Evolutionary conservation across 495 filamentous ascomycete genomes (phyloP), one percentile per base, ranked within the genome.

Genomic region (Penicillium parvum): DNA sequence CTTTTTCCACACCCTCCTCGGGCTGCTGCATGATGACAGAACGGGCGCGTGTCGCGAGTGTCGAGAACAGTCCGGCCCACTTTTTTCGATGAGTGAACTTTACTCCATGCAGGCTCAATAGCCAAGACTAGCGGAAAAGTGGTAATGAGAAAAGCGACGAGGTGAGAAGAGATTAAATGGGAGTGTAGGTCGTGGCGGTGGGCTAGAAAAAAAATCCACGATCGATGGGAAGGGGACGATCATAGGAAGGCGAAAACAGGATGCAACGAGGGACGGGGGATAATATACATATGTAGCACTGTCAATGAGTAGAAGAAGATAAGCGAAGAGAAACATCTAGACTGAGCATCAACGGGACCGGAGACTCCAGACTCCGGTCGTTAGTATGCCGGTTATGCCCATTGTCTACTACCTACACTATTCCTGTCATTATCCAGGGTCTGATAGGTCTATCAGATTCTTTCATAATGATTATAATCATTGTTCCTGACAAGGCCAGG

Each of bases 11-110:
- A 6, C 50, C 50, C 29, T 58, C 54, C 27, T 58, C 51, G 5
- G 54, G 54, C 32, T 58, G 54, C 32, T 58, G 54, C 54, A 58
- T 58, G 18, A 32, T 36, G 32, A 23, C 16, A 18, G 26, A n/a
- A 26, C 15, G 30, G 5, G 41, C 41, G 32, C 32, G 16, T 14
- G 20, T 32, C 7, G 26, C 14, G 36, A 35, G 12, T 19, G 41
- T 44, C 32, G 41, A 33, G 18, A 33, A 10, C 28, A 41, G 38
- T 37, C 21, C 12, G 37, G 39, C 27, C 46, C 46, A 49, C 46
- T 43, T 38, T 33, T 47, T 29, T 20, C 23, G 23, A 11, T 35
- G 32, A 17, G 20, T 27, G 9, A 22, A 6, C 26, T 29, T 16
- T 36, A 48, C 22, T 43, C 39, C 45, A 48, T 48, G 17, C 22